Evolutionary conservation across 331 rosid genomes (phyloP), one percentile per base, ranked within the genome.

Genomic region (Arachis monticola): DNA sequence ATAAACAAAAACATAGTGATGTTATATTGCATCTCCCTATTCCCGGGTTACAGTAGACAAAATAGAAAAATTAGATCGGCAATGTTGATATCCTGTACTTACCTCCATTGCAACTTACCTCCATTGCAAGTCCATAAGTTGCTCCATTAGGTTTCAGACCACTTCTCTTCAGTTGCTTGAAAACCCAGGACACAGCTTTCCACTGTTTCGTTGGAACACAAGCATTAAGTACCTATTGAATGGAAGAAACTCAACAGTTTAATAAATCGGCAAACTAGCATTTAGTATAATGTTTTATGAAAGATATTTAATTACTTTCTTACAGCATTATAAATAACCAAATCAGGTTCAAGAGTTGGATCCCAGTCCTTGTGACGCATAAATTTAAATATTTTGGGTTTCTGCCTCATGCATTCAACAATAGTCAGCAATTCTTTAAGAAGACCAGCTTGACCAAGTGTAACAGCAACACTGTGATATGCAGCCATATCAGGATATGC

Each of bases 81-180:
- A 78, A 59, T 67, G 53, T 47, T 44, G 57, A 47, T 35, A 80
- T 82, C 69, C 59, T 78, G 69, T 60, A 79, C 67, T 76, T n/a
- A n/a, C n/a, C n/a, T n/a, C n/a, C n/a, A n/a, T n/a, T n/a, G n/a
- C n/a, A n/a, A n/a, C n/a, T n/a, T 89, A 94, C 98, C 95, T 94
- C 98, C 99, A 94, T 94, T 47, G 95, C 87, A 83, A 94, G 99
- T 81, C 99, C 99, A 81, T 80, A 87, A 10, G 91, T 91, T 64
- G 99, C 92, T 65, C 95, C 95, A 48, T 88, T 86, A 74, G 99
- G 97, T 85, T 83, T 90, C 74, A 86, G 74, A 58, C 93, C 93
- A 84, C 76, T 82, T 79, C 73, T 83, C 78, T 83, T 83, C 78
- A 94, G 68, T 80, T 90, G 89, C 80, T 77, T 80, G 67, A 91